Conservation (phyloP, 208 protist species). For the Crithidia bombi region DNA sequence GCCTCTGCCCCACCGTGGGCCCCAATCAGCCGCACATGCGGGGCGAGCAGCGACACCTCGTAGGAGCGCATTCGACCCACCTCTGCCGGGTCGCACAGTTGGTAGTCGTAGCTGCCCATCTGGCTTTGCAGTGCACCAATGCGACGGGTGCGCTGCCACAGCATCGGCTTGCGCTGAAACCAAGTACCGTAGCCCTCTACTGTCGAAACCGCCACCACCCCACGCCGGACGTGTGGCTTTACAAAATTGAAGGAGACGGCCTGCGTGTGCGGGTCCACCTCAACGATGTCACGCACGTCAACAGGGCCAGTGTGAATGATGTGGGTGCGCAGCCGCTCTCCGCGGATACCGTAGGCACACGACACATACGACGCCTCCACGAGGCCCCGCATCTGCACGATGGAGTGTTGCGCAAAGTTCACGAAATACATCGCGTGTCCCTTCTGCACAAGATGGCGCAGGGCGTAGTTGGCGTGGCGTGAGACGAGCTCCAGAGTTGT, state of each 20-base stretch:
- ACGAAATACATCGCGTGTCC: conserved; percentile 87
- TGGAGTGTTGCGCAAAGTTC: conserved; percentile 76
- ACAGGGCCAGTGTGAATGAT: conserved; percentile 82
- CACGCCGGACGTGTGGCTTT: conserved; percentile 55
- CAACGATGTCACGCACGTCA: conserved; percentile 69
- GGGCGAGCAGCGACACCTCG: conserved; percentile 74
- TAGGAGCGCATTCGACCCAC: conserved; percentile 62
- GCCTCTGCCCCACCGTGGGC: conserved; percentile 62
- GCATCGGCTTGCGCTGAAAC: conserved; percentile 90
- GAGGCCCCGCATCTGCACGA: conserved; percentile 74
- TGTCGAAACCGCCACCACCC: conserved; percentile 80
- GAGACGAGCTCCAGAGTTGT: conserved; percentile 73
- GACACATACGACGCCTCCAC: conserved; percentile 88
- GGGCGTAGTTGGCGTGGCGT: conserved; percentile 79
- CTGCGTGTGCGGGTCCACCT: conserved; percentile 42
- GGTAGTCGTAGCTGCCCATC: conserved; percentile 78
- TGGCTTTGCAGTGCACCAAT: conserved; percentile 84
- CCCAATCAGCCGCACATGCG: conserved; percentile 62
- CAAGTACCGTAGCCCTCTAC: conserved; percentile 87
- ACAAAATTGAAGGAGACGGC: conserved; percentile 59
- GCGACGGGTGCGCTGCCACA: conserved; percentile 86
- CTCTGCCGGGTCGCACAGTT: conserved; percentile 40
- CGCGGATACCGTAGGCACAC: conserved; percentile 74
- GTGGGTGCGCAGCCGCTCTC: conserved; percentile 83
- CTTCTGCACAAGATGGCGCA: conserved; percentile 87